A percentile compares a stretch with the other conserved stretches of the same genome.
Conservation (phyloP, 2,329 filamentous ascomycete genomes). For the Aspergillus pseudoglaucus region DNA sequence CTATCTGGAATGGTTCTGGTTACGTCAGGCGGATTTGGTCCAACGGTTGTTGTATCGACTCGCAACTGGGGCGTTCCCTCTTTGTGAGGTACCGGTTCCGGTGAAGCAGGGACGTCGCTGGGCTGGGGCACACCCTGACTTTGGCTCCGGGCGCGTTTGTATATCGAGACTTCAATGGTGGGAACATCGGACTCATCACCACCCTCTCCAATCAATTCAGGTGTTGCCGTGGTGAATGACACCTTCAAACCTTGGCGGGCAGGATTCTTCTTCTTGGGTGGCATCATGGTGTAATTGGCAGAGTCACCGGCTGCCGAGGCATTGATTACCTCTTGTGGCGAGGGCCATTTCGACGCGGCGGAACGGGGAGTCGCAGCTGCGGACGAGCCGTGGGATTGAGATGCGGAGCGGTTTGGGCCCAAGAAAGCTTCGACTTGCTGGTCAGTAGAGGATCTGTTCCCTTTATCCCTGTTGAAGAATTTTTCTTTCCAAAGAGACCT, state of each 20-base stretch:
- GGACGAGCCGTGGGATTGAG: constrained; percentile 11
- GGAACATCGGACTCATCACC: constrained; percentile 77
- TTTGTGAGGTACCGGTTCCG: constrained; percentile 8
- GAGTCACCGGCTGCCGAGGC: background rate
- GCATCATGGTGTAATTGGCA: constrained; percentile 3
- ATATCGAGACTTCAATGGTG: constrained; percentile 62
- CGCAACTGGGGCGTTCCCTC: constrained; percentile 22
- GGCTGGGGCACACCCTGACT: constrained; percentile 20
- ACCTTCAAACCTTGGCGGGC: constrained; percentile 64
- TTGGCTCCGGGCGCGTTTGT: constrained; percentile 16
- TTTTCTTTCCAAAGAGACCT: constrained; percentile 45
- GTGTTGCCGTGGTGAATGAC: constrained; percentile 63
- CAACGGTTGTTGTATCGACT: constrained; percentile 21
- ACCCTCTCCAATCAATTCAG: constrained; percentile 82
- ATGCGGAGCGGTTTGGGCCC: constrained; percentile 45
- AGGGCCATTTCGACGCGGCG: constrained; percentile 27
- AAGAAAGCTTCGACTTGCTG: constrained; percentile 53
- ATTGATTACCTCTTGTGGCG: constrained; percentile 19
- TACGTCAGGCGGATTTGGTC: constrained; percentile 10
- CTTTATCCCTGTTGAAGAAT: constrained; percentile 41
- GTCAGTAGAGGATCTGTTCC: constrained; percentile 31
- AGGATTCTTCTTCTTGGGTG: constrained; percentile 33
- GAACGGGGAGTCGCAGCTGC: constrained; percentile 16
- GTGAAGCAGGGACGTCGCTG: constrained; percentile 4
- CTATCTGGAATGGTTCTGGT: constrained; percentile 11